phyloP scores from a whole-genome alignment of 169 alveolate genomes.

The Babesia gibsoni region DNA sequence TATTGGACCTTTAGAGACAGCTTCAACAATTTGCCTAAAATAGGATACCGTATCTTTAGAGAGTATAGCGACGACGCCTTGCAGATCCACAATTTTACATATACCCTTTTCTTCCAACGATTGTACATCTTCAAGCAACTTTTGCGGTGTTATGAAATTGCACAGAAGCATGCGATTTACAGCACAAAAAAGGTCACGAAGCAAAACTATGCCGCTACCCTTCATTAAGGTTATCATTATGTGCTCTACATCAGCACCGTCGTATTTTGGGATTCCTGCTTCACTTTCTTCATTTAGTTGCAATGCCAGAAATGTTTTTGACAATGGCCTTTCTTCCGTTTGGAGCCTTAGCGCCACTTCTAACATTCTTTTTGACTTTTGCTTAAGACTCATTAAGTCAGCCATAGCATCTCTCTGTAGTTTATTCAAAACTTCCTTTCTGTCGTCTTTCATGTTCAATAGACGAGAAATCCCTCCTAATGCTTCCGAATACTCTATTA shows the following conservation, averaged over 20 bases:
- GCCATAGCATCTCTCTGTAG: constrained; percentile 17
- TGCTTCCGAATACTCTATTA: constrained; percentile 6
- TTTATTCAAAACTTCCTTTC: constrained; percentile 1
- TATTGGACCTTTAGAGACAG: constrained; percentile 22
- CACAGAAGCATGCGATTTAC: constrained; percentile 38
- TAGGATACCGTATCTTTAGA: background rate
- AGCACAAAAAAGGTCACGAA: constrained; percentile 47
- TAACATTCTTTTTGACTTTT: constrained; percentile 19
- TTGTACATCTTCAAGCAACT: constrained; percentile 21
- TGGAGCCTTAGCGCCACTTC: constrained; percentile 1
- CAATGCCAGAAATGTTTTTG: constrained; percentile 5
- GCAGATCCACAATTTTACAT: constrained; percentile 26
- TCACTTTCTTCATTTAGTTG: background rate
- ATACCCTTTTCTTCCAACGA: constrained; percentile 2
- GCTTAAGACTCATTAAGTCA: constrained; percentile 16
- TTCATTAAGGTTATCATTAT: background rate
- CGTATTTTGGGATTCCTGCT: background rate
- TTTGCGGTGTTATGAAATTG: constrained; percentile 25
- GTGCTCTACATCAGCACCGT: background rate
- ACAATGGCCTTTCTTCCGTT: background rate
- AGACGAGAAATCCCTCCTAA: constrained; percentile 46
- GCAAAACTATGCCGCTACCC: constrained; percentile 25
- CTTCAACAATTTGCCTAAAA: background rate
- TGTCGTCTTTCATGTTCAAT: constrained; percentile 24
- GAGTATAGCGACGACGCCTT: constrained; percentile 3